Base-by-base conservation (phyloP, 371 early-diverging fungal species). In the Funneliformis caledonium region DNA sequence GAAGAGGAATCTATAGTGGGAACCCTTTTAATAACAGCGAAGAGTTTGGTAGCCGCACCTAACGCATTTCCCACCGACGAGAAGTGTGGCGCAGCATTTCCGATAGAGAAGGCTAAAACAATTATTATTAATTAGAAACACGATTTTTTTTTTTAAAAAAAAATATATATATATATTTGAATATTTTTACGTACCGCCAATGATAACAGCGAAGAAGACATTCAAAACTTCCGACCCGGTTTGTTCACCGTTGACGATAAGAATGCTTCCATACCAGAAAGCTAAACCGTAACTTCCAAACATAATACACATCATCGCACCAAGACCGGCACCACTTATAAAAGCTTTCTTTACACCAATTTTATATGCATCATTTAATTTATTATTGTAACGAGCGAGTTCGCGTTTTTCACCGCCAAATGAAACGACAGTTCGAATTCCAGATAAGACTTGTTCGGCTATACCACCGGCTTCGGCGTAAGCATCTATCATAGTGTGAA, bases 361-460 rank as follows among this genome's bases (percentile, higher is more conserved):
- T 14, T 84, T 82, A 64, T 85, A 88, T 5, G 95, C 95, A 42
- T 85, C 85, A 22, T 94, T 48, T 86, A 85, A 43, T 83, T 85
- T 85, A 1, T 45, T 67, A 19, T 83, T 83, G 87, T 95, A 99
- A 31, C 80, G 79, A 19, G 72, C n/a, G n/a, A 56, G 10, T 83
- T 92, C 91, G 42, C 93, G 91, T 37, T 88, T 82, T 86, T 96
- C 93, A 16, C 92, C 92, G 81, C 92, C 92, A 86, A 97, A 97
- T 5, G 97, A 89, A 69, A 89, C 91, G 42, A 98, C 95, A 16
- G 98, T 98, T 75, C 97, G 91, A 68, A 98, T 94, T 59, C 92
- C 90, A 8, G 94, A 86, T 73, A 99, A 88, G 0, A 92, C 96
- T 85, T 99, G 96, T 82, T 95, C 93, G 10, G 97, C 97, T 2